These are phyloP conservation scores for Trichoderma endophyticum DNA, from an alignment of 2,329 filamentous ascomycete genomes.

Conservation along the genomic window DNA sequence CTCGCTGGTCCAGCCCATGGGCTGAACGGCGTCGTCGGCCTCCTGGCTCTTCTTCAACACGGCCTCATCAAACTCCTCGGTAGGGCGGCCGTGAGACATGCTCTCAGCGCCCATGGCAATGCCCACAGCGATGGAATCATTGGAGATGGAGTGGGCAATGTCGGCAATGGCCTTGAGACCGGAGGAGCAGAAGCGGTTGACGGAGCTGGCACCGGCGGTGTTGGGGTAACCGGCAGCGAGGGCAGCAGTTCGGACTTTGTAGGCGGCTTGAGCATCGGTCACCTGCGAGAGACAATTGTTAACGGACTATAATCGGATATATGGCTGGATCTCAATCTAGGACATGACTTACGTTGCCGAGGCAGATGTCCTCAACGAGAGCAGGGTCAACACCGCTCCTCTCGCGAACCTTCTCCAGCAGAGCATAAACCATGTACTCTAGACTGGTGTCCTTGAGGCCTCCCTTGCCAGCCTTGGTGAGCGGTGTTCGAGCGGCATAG, in stretches of 20 bases:
- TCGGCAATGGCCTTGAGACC: constrained; percentile 94
- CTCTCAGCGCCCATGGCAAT: constrained; percentile 84
- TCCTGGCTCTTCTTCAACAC: constrained; percentile 71
- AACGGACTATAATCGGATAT: background rate
- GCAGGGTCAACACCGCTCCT: constrained; percentile 75
- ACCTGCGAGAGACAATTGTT: constrained; percentile 50
- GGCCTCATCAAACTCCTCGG: constrained; percentile 71
- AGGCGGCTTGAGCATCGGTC: constrained; percentile 79
- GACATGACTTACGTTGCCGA: constrained; percentile 71
- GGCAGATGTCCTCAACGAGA: constrained; percentile 82
- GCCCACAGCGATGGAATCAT: constrained; percentile 80
- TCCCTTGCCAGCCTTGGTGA: constrained; percentile 85
- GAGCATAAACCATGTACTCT: constrained; percentile 79
- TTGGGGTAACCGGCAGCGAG: constrained; percentile 93
- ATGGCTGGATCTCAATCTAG: background rate
- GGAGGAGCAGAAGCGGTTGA: constrained; percentile 97
- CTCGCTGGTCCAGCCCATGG: constrained; percentile 98
- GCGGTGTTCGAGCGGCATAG: constrained; percentile 80
- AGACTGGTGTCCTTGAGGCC: constrained; percentile 92
- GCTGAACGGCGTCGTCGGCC: constrained; percentile 79
- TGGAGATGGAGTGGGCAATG: constrained; percentile 81
- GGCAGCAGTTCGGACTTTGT: constrained; percentile 83
- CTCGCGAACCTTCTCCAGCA: constrained; percentile 72
- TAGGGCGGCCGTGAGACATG: constrained; percentile 73
- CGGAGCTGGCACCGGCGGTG: constrained; percentile 73